A percentile compares a stretch with the other conserved stretches of the same genome.
These are phyloP conservation scores for Fusarium proliferatum DNA, from an alignment of 2,329 filamentous ascomycete species.

Conservation along the genomic window DNA sequence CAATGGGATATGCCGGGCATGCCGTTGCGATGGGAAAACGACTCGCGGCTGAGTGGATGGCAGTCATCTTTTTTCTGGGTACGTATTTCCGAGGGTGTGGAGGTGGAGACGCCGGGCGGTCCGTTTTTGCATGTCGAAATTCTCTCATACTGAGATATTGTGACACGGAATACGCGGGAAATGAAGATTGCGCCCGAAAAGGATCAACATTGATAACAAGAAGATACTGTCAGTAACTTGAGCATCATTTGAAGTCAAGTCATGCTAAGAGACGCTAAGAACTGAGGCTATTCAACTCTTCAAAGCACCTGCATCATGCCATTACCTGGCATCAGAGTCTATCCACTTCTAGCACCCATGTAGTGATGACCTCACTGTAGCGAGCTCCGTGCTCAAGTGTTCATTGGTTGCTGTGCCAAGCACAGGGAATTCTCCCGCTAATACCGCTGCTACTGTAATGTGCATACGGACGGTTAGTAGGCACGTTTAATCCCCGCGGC, in stretches of 20 bases:
- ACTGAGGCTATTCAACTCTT: neutral
- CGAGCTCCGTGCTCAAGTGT: constrained; percentile 10
- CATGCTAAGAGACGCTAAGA: neutral
- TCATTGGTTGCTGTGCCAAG: constrained; percentile 34
- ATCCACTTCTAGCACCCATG: constrained; percentile 28
- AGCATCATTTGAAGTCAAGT: no score
- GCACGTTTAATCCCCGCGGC: constrained; percentile 15
- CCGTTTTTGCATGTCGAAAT: constrained; percentile 39
- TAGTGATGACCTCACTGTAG: constrained; percentile 42
- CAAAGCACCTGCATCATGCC: constrained; percentile 2
- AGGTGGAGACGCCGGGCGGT: constrained; percentile 45
- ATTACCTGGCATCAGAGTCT: neutral
- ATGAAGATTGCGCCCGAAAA: neutral
- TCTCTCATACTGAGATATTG: constrained; percentile 38
- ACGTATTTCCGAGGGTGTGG: constrained; percentile 41
- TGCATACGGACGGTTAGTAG: neutral
- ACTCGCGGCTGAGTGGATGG: constrained; percentile 40
- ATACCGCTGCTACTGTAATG: neutral
- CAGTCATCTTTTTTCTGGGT: constrained; percentile 34
- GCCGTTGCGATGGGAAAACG: constrained; percentile 44
- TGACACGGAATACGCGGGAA: constrained; percentile 3
- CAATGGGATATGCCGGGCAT: constrained; percentile 38
- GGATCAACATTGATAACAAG: no score
- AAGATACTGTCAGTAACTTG: no score
- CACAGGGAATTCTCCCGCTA: constrained; percentile 4